Evolutionary conservation across 1,284 basidiomycete genomes (phyloP), one percentile per base, ranked within the genome.

Genomic region (Grifola frondosa): DNA sequence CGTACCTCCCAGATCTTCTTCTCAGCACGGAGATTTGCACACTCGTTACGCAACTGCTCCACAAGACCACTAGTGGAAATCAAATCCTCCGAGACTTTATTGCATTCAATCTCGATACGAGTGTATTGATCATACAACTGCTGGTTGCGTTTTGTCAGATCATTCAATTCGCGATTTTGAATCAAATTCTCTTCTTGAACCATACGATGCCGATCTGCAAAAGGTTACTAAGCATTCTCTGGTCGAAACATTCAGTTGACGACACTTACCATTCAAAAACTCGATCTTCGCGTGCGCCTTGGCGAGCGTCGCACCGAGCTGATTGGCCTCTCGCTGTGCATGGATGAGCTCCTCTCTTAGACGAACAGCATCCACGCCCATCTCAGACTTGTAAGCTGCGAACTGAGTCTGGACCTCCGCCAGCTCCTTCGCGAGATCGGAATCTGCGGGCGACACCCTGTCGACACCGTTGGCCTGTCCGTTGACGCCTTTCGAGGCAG

Each of bases 1-100:
- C 81, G 38, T 40, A 89, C 91, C 81, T 90, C 88, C 87, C 88
- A 92, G 30, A 94, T 88, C 57, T 85, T 87, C 72, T 91, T 93
- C 74, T 97, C 95, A 0, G 92, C 91, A 22, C 86, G 80, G 23
- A 96, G 75, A 56, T 88, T 92, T 1, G 90, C 86, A 47, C 76
- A 80, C 58, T 97, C 93, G 53, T 88, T 91, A 6, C 90, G 81
- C 28, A 91, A 69, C 45, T 87, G 81, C 46, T 93, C 89, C 21
- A 84, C 64, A 11, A 74, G 71, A 24, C 73, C 69, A 45, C 77
- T 80, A 3, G 81, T 72, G 16, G 72, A 64, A 28, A 78, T 64
- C 10, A 88, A 65, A 40, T 89, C 84, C 42, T 88, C 83, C 9
- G 78, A 69, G 34, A 80, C 71, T 39, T 82, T 73, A 50, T 72